Conservation (phyloP, 345 rosid genomes). For the Eucalyptus polybractea region DNA sequence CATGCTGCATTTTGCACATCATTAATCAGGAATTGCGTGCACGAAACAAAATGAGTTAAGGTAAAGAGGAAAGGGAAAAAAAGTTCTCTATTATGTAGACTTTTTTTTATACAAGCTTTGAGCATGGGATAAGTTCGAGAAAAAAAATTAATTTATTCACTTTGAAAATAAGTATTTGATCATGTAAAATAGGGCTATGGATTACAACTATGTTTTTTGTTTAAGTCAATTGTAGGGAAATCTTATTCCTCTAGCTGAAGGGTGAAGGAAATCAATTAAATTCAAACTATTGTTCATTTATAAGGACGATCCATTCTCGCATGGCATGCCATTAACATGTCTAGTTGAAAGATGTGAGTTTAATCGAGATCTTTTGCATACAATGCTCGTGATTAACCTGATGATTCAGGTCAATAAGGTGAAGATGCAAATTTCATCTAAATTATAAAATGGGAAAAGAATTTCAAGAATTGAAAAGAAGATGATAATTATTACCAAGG, state of each 20-base stretch:
- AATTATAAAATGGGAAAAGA: not conserved
- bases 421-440: not conserved
- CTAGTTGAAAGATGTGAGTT: no score
- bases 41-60: not conserved
- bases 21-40: not conserved
- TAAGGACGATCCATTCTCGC: no score
- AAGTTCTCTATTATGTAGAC: not conserved
- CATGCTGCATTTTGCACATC: not conserved
- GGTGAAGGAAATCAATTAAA: no score
- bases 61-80: not conserved
- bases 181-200: no score
- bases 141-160: no score
- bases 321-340: no score
- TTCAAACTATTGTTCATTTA: no score
- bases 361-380: no score
- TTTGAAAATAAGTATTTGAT: no score
- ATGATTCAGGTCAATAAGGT: not conserved
- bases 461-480: not conserved
- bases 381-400: no score
- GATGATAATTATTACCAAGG: constrained; percentile 16
- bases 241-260: not conserved
- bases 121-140: no score
- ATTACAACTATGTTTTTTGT: not conserved
- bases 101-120: no score
- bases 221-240: not conserved